phyloP scores from a whole-genome alignment of 2,329 filamentous ascomycete species.

The Dothistroma pini region DNA sequence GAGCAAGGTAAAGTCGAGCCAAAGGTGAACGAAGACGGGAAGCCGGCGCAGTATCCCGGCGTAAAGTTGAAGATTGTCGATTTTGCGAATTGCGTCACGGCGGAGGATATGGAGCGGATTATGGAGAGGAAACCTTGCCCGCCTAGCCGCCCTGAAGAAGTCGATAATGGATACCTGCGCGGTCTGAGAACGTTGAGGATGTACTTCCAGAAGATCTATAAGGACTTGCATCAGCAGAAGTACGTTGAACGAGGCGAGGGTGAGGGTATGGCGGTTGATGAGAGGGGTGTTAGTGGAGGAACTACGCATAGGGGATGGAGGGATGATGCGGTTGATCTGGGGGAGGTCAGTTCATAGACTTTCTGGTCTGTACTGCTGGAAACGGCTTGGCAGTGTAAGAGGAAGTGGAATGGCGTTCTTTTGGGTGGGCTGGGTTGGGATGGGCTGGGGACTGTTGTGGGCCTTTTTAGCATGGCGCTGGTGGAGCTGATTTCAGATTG shows the following conservation, averaged over 20 bases:
- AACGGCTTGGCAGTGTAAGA: constrained; percentile 1
- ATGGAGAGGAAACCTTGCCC: constrained; percentile 57
- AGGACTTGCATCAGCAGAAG: constrained; percentile 55
- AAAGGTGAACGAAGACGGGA: constrained; percentile 11
- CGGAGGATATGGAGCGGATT: constrained; percentile 62
- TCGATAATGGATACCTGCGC: constrained; percentile 85
- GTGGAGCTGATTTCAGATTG: not conserved
- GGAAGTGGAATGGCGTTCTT: not conserved
- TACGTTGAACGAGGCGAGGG: constrained; percentile 34
- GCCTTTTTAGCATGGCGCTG: constrained; percentile 1
- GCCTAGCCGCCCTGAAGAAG: constrained; percentile 71
- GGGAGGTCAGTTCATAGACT: constrained; percentile 17
- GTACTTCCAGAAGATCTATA: constrained; percentile 85
- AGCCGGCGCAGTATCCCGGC: constrained; percentile 26
- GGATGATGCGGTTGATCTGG: constrained; percentile 19
- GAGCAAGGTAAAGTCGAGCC: constrained; percentile 41
- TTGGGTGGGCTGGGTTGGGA: not conserved
- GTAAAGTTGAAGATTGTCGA: constrained; percentile 98
- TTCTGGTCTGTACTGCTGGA: constrained; percentile 1
- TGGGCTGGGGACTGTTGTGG: not conserved
- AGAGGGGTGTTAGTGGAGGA: constrained; percentile 24
- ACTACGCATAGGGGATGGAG: constrained; percentile 26
- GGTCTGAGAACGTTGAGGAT: constrained; percentile 72
- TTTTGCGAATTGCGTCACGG: constrained; percentile 95
- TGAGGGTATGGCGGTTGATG: constrained; percentile 35